These are phyloP conservation scores for Apocynum venetum DNA, from an alignment of 257 asterid genomes.

Conservation along the genomic window DNA sequence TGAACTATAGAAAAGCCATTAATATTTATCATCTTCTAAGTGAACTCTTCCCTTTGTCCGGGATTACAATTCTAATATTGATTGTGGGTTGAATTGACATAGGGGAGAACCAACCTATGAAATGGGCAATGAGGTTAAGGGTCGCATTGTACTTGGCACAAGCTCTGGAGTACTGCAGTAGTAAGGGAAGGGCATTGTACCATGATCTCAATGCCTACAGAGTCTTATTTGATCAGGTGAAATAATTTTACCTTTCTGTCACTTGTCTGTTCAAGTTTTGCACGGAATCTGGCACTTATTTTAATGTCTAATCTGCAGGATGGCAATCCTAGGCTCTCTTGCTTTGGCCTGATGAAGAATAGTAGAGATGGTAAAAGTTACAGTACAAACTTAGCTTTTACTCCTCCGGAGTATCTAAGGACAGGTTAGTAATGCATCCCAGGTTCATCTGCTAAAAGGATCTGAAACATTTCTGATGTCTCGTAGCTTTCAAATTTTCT, in stretches of 20 bases:
- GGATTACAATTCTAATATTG: slow-evolving; percentile 13
- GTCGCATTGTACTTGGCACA: slow-evolving; percentile 47
- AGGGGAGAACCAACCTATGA: slow-evolving; percentile 55
- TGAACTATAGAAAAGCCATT: not conserved
- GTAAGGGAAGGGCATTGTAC: slow-evolving; percentile 45
- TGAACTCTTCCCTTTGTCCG: not conserved
- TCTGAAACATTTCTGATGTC: not conserved
- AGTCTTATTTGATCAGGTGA: slow-evolving; percentile 48
- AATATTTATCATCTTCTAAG: not conserved
- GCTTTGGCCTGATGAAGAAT: slow-evolving; percentile 55
- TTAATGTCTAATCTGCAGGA: slow-evolving; percentile 26
- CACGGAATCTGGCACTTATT: not conserved
- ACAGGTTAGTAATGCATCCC: slow-evolving; percentile 31
- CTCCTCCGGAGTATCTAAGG: slow-evolving; percentile 50
- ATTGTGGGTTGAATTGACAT: slow-evolving; percentile 14
- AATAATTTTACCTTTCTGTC: not conserved
- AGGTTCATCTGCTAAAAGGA: not conserved
- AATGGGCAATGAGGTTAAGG: slow-evolving; percentile 53
- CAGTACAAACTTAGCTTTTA: slow-evolving; percentile 51
- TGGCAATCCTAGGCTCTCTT: slow-evolving; percentile 52
- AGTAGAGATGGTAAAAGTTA: slow-evolving; percentile 55
- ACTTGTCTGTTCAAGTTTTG: not conserved
- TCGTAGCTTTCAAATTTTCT: not conserved
- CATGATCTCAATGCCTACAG: slow-evolving; percentile 54
- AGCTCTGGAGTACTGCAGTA: slow-evolving; percentile 51